Evolutionary conservation across 179 eudicot genomes (phyloP).

Genomic region (Silene coronaria): DNA sequence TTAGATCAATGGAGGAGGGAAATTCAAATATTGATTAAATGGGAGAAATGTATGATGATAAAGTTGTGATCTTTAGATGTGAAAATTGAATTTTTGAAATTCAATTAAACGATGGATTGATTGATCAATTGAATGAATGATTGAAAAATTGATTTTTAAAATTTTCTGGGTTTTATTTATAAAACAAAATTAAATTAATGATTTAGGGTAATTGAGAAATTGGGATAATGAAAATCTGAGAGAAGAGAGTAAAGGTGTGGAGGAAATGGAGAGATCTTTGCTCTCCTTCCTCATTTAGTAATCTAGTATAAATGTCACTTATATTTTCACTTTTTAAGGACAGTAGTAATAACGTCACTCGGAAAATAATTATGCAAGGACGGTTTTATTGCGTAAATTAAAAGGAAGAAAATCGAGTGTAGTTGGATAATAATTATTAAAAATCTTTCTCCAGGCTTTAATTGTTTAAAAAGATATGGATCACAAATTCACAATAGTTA

Average conservation of each 20-base stretch:
- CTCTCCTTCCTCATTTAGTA: not conserved
- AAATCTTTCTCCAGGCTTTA: too few species aligned
- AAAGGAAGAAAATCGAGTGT: too few species aligned
- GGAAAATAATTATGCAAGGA: too few species aligned
- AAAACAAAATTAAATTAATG: not conserved
- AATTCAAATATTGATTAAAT: not conserved
- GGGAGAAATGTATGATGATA: not conserved
- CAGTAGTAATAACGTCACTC: too few species aligned
- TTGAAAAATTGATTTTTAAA: not conserved
- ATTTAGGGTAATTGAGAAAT: not conserved
- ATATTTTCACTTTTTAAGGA: too few species aligned
- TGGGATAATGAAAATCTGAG: not conserved
- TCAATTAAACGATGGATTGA: not conserved
- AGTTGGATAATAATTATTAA: too few species aligned
- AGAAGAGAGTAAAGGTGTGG: not conserved
- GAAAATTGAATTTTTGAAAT: not conserved
- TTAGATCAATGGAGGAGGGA: not conserved
- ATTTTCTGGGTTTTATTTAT: not conserved
- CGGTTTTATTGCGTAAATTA: too few species aligned
- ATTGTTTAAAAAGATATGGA: too few species aligned
- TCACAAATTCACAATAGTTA: too few species aligned
- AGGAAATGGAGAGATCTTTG: not conserved
- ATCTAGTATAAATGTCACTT: too few species aligned
- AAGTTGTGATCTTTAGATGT: not conserved
- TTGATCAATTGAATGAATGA: not conserved